These are phyloP conservation scores for Fusarium sp. DNA, from an alignment of 2,329 filamentous ascomycete species.

Conservation along the genomic window DNA sequence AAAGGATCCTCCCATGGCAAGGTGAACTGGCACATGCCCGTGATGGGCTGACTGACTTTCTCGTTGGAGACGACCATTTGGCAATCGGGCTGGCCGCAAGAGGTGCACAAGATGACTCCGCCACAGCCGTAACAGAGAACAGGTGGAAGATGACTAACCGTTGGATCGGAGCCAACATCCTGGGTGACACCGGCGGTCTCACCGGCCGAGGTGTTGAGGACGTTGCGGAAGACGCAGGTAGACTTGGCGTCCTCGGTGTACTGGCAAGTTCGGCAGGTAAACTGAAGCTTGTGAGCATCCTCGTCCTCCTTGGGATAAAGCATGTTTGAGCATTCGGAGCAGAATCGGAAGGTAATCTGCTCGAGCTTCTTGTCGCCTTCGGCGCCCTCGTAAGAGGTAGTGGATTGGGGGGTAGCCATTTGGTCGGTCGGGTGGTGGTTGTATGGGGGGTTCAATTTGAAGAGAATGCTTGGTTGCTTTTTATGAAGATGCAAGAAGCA, in stretches of 20 bases:
- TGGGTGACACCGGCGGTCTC: constrained; percentile 97
- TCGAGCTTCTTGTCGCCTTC: constrained; percentile 65
- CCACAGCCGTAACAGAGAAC: constrained; percentile 60
- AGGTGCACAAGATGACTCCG: constrained; percentile 53
- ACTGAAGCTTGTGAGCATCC: constrained; percentile 84
- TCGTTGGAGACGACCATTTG: constrained; percentile 34
- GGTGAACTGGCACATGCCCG: constrained; percentile 45
- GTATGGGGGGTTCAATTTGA: constrained; percentile 8
- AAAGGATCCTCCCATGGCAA: constrained; percentile 46
- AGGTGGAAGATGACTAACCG: constrained; percentile 77
- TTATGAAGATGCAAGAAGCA: constrained; percentile 6
- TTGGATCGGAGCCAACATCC: constrained; percentile 97
- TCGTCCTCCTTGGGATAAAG: constrained; percentile 97
- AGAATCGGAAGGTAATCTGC: constrained; percentile 97
- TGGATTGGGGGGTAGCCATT: constrained; percentile 69
- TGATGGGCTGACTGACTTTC: constrained; percentile 36
- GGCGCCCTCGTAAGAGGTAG: constrained; percentile 53
- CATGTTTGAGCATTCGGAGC: constrained; percentile 98
- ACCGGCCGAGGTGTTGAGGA: constrained; percentile 88
- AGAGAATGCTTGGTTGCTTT: constrained; percentile 6
- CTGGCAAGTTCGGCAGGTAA: constrained; percentile 94
- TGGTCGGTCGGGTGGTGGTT: constrained; percentile 24
- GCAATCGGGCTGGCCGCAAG: constrained; percentile 47
- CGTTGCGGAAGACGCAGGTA: constrained; percentile 94
- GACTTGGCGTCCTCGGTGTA: constrained; percentile 88